phyloP scores from a whole-genome alignment of 257 asterid genomes.

The Solanum appendiculatum region DNA sequence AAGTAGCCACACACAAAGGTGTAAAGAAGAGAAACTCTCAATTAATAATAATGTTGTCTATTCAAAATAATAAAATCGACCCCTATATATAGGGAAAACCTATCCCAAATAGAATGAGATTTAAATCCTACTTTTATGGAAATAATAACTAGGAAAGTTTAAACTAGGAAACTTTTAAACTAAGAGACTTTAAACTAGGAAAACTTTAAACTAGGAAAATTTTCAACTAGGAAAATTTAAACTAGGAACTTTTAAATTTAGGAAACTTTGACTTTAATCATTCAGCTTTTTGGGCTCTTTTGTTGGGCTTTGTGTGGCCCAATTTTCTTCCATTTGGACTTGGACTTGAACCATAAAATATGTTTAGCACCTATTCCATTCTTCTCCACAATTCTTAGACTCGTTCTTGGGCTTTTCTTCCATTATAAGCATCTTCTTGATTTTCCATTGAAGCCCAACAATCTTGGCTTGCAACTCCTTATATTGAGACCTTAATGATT shows the following conservation, averaged over 20 bases:
- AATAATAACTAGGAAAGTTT: too few relatives aligned
- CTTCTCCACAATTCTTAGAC: background rate
- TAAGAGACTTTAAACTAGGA: background rate
- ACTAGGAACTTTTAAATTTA: too few relatives aligned
- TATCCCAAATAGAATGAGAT: background rate
- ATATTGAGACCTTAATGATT: background rate
- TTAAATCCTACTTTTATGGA: background rate
- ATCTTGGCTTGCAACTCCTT: too few relatives aligned
- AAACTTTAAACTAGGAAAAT: too few relatives aligned
- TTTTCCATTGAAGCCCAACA: too few relatives aligned
- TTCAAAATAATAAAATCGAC: too few relatives aligned
- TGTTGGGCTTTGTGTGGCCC: background rate
- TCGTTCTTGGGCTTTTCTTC: background rate
- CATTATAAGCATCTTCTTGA: background rate
- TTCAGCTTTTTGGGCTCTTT: background rate
- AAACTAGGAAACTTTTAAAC: too few relatives aligned
- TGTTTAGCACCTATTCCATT: too few relatives aligned
- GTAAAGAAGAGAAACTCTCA: background rate
- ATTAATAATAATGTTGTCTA: background rate
- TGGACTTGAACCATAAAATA: background rate
- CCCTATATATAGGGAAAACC: too few relatives aligned
- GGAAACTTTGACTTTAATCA: background rate
- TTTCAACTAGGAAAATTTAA: background rate
- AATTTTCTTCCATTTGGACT: background rate
- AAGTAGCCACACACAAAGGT: background rate